Percentiles rank a stretch among this genome's conserved stretches.
phyloP scores from a whole-genome alignment of 1,284 basidiomycete genomes.

The Flammula alnicola region DNA sequence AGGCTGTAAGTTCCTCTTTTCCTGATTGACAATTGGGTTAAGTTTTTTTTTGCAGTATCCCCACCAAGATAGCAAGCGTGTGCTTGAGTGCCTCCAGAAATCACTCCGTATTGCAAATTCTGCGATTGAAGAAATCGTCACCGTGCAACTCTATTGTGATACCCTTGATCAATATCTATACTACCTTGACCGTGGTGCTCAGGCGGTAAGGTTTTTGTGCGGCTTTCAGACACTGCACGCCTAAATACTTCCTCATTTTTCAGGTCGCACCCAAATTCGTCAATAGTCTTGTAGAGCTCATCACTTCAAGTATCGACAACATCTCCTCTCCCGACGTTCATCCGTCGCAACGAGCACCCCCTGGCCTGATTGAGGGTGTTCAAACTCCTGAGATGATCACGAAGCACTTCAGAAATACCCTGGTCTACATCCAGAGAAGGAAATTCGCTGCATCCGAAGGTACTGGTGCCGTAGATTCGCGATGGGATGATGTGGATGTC shows the following conservation, averaged over 20 bases:
- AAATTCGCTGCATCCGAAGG: slow-evolving; percentile 63
- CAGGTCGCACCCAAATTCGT: slow-evolving; percentile 93
- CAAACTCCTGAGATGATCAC: slow-evolving; percentile 91
- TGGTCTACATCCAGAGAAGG: slow-evolving; percentile 80
- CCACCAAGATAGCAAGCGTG: slow-evolving; percentile 92
- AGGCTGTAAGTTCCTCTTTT: slow-evolving; percentile 56
- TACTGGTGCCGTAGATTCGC: slow-evolving; percentile 47
- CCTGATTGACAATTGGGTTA: background rate
- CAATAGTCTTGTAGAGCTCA: slow-evolving; percentile 91
- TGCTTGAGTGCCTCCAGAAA: slow-evolving; percentile 94
- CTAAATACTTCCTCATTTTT: background rate
- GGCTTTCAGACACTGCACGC: too few relatives aligned
- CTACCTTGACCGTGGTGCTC: slow-evolving; percentile 90
- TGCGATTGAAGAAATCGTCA: slow-evolving; percentile 93
- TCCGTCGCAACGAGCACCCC: slow-evolving; percentile 78
- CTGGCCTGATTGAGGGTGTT: slow-evolving; percentile 87
- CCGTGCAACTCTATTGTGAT: slow-evolving; percentile 91
- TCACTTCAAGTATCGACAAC: slow-evolving; percentile 88
- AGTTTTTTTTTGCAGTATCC: slow-evolving; percentile 59
- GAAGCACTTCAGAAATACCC: slow-evolving; percentile 90
- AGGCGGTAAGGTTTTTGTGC: slow-evolving; percentile 71
- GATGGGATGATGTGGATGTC: slow-evolving; percentile 87
- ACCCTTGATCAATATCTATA: slow-evolving; percentile 93
- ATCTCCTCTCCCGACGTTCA: slow-evolving; percentile 85
- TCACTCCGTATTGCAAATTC: slow-evolving; percentile 92